These are phyloP conservation scores for Apiotrichum akiyoshidainum DNA, from an alignment of 1,284 basidiomycete species.

Conservation along the genomic window DNA sequence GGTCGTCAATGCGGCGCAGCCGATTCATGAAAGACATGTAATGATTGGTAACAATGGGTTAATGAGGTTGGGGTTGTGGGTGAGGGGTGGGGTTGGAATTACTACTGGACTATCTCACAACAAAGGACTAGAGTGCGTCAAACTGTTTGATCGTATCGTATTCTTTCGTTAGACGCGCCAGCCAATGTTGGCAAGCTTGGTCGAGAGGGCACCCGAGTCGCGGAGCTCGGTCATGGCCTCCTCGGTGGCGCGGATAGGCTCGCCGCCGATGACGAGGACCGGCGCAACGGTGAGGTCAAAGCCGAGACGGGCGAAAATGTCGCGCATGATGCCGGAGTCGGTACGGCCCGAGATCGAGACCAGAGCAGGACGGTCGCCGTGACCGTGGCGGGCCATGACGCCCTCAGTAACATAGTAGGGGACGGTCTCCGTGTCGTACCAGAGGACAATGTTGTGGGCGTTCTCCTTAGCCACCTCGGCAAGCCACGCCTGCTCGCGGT, in stretches of 20 bases:
- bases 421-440: conserved; percentile 27
- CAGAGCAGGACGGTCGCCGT: conserved; percentile 25
- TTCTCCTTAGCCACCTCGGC: conserved; percentile 31
- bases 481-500: conserved; percentile 29
- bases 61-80: no score
- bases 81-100: no score
- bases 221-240: conserved; percentile 26
- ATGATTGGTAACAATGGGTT: no score
- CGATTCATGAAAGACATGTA: neutral
- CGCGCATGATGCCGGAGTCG: conserved; percentile 25
- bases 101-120: neutral
- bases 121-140: neutral
- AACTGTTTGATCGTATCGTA: no score
- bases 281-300: conserved; percentile 26
- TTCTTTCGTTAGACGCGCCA: conserved; percentile 6
- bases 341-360: conserved; percentile 28
- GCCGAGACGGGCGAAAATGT: conserved; percentile 27
- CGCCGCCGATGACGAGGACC: conserved; percentile 37
- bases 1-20: neutral
- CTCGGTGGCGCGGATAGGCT: conserved; percentile 24
- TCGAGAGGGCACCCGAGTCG: conserved; percentile 25
- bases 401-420: conserved; percentile 35
- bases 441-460: conserved; percentile 36
- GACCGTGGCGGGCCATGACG: conserved; percentile 27
- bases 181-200: conserved; percentile 14